Percentiles rank a stretch among this genome's conserved stretches.
Evolutionary conservation across 495 filamentous ascomycete genomes (phyloP).

Genomic region (Neurospora sp.): DNA sequence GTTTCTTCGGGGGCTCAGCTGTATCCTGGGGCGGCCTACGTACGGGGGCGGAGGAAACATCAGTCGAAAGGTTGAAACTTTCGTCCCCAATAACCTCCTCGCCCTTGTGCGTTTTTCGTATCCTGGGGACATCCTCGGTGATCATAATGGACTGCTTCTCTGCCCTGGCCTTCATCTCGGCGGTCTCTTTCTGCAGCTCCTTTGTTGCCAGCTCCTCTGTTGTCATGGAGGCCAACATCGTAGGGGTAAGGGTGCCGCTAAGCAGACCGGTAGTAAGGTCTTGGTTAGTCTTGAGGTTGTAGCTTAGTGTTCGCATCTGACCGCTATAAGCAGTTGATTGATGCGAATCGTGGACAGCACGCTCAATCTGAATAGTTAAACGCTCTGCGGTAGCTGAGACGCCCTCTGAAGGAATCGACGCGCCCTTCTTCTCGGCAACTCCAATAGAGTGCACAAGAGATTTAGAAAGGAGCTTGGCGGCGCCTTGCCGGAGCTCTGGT

Average conservation of each 20-base stretch:
- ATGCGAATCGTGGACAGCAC: conserved; percentile 39
- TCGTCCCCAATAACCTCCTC: conserved; percentile 80
- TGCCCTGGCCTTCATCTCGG: conserved; percentile 56
- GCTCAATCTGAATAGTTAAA: conserved; percentile 61
- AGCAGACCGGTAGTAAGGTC: conserved; percentile 70
- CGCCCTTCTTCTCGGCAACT: conserved; percentile 32
- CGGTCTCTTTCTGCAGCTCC: conserved; percentile 71
- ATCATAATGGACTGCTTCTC: conserved; percentile 84
- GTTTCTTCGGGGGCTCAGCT: conserved; percentile 7
- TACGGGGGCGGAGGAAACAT: conserved; percentile 29
- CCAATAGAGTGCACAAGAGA: conserved; percentile 30
- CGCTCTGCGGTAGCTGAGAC: conserved; percentile 30
- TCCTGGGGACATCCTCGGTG: conserved; percentile 71
- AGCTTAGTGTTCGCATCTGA: conserved; percentile 48
- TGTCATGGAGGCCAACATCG: conserved; percentile 71
- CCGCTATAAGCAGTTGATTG: conserved; percentile 31
- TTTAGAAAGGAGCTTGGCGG: conserved; percentile 34
- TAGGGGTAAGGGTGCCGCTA: conserved; percentile 54
- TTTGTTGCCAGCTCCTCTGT: conserved; percentile 84
- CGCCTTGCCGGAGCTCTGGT: conserved; percentile 30
- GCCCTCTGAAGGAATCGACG: conserved; percentile 24
- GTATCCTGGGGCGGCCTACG: conserved; percentile 21
- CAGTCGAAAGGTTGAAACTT: conserved; percentile 19
- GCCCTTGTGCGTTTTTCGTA: conserved; percentile 88
- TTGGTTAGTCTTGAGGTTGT: conserved; percentile 80